Conservation (phyloP, 495 filamentous ascomycete genomes). For the Beverwykella pulmonaria region DNA sequence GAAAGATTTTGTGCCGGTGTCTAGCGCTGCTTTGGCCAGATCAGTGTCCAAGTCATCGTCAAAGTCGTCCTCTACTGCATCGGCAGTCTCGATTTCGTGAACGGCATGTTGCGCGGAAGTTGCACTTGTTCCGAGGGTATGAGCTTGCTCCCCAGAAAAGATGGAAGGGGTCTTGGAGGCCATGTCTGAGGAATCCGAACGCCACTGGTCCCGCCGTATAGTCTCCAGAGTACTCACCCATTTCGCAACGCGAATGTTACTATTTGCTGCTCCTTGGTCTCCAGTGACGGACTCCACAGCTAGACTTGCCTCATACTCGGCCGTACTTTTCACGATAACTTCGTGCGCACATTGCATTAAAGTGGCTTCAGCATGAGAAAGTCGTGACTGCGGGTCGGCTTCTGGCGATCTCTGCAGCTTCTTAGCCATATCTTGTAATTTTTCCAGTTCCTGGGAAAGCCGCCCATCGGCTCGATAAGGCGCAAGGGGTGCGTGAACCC, state of each 20-base stretch:
- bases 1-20: conserved; percentile 40
- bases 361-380: conserved; percentile 24
- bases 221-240: conserved; percentile 28
- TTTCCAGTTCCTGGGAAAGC: conserved; percentile 20
- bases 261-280: conserved; percentile 21
- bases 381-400: conserved; percentile 18
- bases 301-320: conserved; percentile 16
- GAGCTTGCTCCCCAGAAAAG: conserved; percentile 17
- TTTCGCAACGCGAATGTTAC: conserved; percentile 23
- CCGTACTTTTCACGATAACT: conserved; percentile 23
- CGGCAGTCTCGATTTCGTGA: conserved; percentile 13
- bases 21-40: conserved; percentile 41
- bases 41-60: conserved; percentile 39
- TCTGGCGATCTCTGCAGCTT: conserved; percentile 30
- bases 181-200: conserved; percentile 14
- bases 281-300: conserved; percentile 9
- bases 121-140: conserved; percentile 30
- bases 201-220: conserved; percentile 20
- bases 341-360: conserved; percentile 27
- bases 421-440: conserved; percentile 21
- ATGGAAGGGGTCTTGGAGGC: conserved; percentile 6
- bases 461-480: conserved; percentile 19
- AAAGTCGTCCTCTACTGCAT: conserved; percentile 18
- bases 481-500: conserved; percentile 17
- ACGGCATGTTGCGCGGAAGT: conserved; percentile 31